Evolutionary conservation across 768 basidiomycete genomes (phyloP).

Genomic region (Tricholoma bakamatsutake): DNA sequence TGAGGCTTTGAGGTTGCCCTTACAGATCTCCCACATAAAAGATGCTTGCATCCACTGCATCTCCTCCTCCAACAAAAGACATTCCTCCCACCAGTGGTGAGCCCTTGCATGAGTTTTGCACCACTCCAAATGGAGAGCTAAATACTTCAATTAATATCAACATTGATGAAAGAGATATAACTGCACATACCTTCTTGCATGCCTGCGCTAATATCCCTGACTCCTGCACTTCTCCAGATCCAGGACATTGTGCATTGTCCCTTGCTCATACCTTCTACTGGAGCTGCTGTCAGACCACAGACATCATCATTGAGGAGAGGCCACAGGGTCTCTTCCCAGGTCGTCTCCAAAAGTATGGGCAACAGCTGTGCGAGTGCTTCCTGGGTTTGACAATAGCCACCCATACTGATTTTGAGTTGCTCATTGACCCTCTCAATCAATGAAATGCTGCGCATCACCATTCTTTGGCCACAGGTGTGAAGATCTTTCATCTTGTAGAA

Average conservation of each 20-base stretch:
- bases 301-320: not conserved
- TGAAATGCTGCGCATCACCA: not conserved
- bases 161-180: not conserved
- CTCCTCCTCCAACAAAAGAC: too few species aligned
- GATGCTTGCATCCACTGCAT: too few species aligned
- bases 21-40: not conserved
- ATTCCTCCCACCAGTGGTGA: not conserved
- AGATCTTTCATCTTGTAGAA: not conserved
- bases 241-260: not conserved
- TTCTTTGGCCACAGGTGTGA: not conserved
- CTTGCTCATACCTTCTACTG: not conserved
- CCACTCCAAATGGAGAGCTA: not conserved
- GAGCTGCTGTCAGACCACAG: not conserved
- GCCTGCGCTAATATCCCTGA: too few species aligned
- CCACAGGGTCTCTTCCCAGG: not conserved
- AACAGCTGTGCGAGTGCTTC: not conserved
- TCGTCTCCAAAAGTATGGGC: not conserved
- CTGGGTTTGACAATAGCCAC: not conserved
- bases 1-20: not conserved
- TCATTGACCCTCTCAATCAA: too few species aligned
- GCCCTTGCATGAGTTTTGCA: too few species aligned
- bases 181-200: too few species aligned
- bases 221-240: too few species aligned
- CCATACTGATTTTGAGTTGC: not conserved
- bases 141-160: not conserved